Percentiles rank a stretch among this genome's conserved stretches.
Conservation (phyloP, 768 basidiomycete species). For the Brasilioporus rufonigricans region DNA sequence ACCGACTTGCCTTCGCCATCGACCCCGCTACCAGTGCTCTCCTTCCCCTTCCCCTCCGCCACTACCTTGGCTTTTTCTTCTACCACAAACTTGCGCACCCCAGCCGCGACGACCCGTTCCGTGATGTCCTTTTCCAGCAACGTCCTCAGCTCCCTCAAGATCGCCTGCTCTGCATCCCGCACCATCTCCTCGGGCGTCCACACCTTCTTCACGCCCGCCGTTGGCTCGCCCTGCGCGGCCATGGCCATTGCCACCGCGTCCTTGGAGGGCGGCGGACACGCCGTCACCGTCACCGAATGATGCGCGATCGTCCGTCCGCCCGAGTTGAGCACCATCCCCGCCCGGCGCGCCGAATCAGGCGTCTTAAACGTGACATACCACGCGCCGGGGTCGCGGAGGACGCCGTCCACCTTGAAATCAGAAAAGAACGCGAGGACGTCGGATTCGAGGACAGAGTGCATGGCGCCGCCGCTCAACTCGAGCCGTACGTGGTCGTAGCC, state of each 20-base stretch:
- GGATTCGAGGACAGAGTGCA: constrained; percentile 57
- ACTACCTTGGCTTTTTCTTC: constrained; percentile 47
- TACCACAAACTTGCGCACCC: constrained; percentile 49
- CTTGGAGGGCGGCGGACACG: constrained; percentile 37
- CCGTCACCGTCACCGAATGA: constrained; percentile 55
- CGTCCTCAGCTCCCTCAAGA: constrained; percentile 53
- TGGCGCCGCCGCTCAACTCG: constrained; percentile 43
- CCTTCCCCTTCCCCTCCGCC: constrained; percentile 25
- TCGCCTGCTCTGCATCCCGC: constrained; percentile 51
- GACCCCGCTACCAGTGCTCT: constrained; percentile 21
- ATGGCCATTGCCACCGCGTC: constrained; percentile 32
- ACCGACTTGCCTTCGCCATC: constrained; percentile 47
- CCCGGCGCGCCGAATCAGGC: constrained; percentile 59
- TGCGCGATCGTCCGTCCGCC: constrained; percentile 53
- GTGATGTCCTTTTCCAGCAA: constrained; percentile 64
- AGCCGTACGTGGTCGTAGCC: constrained; percentile 67
- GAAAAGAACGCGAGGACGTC: constrained; percentile 69
- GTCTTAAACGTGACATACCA: constrained; percentile 83
- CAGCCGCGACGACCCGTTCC: constrained; percentile 55
- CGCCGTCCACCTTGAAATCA: constrained; percentile 68
- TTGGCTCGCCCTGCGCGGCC: constrained; percentile 28
- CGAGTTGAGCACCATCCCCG: constrained; percentile 59
- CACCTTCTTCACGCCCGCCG: constrained; percentile 36
- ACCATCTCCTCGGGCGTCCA: constrained; percentile 57
- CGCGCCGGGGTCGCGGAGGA: constrained; percentile 65